phyloP scores from a whole-genome alignment of 768 basidiomycete genomes.

The Steccherinum ochraceum region DNA sequence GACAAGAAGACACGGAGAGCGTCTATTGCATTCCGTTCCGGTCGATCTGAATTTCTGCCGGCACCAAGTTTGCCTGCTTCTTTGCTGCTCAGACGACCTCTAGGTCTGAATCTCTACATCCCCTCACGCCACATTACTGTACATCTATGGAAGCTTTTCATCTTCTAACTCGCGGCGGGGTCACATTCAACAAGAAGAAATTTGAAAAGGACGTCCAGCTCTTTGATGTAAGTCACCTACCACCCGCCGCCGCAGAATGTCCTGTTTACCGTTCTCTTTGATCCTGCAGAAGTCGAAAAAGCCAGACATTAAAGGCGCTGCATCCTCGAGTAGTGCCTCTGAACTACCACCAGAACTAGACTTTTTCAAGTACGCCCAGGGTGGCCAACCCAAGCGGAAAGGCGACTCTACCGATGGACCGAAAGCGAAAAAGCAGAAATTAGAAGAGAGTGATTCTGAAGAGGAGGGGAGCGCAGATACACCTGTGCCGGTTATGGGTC shows the following conservation, averaged over 20 bases:
- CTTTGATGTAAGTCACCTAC: slow-evolving; percentile 47
- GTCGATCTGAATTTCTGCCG: too few relatives aligned
- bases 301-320: slow-evolving; percentile 19
- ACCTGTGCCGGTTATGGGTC: slow-evolving; percentile 17
- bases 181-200: slow-evolving; percentile 69
- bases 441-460: slow-evolving; percentile 11
- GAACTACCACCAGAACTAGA: slow-evolving; percentile 76
- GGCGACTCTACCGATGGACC: slow-evolving; percentile 4
- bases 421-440: slow-evolving; percentile 18
- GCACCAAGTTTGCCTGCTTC: too few relatives aligned
- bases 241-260: not conserved
- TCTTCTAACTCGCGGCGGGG: slow-evolving; percentile 81
- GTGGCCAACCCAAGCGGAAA: slow-evolving; percentile 49
- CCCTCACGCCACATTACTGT: too few relatives aligned
- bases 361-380: slow-evolving; percentile 84
- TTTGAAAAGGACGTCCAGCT: slow-evolving; percentile 66
- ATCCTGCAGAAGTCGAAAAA: slow-evolving; percentile 21
- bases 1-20: too few relatives aligned
- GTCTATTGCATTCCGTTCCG: too few relatives aligned
- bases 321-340: slow-evolving; percentile 24
- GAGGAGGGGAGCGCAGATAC: slow-evolving; percentile 17
- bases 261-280: slow-evolving; percentile 11
- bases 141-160: slow-evolving; percentile 95
- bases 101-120: too few relatives aligned
- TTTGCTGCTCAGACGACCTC: not conserved